These are phyloP conservation scores for Daedalea quercina DNA, from an alignment of 768 basidiomycete species.

Conservation along the genomic window DNA sequence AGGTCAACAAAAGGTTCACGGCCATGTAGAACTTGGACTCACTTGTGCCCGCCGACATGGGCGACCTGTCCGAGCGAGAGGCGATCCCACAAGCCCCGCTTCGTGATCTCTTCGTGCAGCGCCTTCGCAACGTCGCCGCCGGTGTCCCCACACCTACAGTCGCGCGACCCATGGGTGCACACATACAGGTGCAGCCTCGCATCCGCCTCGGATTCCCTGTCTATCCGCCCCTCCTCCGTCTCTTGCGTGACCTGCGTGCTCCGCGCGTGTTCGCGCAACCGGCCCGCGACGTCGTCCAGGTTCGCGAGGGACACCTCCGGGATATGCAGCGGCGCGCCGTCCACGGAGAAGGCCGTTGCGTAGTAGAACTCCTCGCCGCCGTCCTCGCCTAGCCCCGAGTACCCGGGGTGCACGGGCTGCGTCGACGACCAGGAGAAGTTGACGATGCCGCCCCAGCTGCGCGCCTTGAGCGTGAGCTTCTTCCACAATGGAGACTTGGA, in stretches of 20 bases:
- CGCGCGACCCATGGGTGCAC: constrained; percentile 73
- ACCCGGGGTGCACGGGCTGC: constrained; percentile 13
- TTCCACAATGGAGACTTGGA: constrained; percentile 40
- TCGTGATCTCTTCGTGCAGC: constrained; percentile 45
- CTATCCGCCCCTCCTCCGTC: constrained; percentile 13
- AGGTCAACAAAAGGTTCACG: neutral
- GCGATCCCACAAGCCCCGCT: constrained; percentile 25
- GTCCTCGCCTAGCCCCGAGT: constrained; percentile 16
- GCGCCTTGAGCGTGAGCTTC: constrained; percentile 37
- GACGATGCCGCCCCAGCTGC: constrained; percentile 46
- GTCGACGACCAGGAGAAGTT: constrained; percentile 53
- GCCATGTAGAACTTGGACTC: constrained; percentile 20
- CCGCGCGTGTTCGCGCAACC: constrained; percentile 25
- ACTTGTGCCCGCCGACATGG: constrained; percentile 86
- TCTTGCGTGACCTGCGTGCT: constrained; percentile 10
- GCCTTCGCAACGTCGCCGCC: constrained; percentile 52
- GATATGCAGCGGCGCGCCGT: constrained; percentile 42
- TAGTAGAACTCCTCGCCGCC: constrained; percentile 19
- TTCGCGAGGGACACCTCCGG: constrained; percentile 42
- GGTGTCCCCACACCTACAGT: constrained; percentile 71
- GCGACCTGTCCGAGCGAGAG: constrained; percentile 62
- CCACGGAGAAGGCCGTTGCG: constrained; percentile 46
- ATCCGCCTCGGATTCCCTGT: constrained; percentile 19
- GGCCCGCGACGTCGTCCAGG: constrained; percentile 37
- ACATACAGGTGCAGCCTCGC: constrained; percentile 45